A percentile compares a stretch with the other conserved stretches of the same genome.
Evolutionary conservation across 306 rosid species (phyloP).

Genomic region (Dryas alaskensis): DNA sequence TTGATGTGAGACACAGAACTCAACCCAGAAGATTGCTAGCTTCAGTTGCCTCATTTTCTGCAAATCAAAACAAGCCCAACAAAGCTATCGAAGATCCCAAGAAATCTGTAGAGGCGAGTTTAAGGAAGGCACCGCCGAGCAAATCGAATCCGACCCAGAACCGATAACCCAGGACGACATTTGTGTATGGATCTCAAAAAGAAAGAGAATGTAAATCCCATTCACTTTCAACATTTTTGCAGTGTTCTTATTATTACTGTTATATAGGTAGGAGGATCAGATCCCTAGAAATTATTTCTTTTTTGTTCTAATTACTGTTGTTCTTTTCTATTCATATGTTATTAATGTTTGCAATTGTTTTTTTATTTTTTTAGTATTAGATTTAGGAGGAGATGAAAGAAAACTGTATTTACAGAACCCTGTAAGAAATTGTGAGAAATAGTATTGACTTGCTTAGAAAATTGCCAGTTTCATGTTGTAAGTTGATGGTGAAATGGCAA

Average conservation of each 20-base stretch:
- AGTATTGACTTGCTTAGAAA: slow-evolving; percentile 11
- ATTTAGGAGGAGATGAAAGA: slow-evolving; percentile 27
- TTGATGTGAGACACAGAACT: slow-evolving; percentile 27
- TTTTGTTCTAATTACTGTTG: slow-evolving; percentile 3
- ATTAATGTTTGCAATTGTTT: neutral
- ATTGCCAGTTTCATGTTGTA: neutral
- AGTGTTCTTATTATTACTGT: slow-evolving; percentile 24
- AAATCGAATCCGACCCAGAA: slow-evolving; percentile 72
- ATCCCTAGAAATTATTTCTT: slow-evolving; percentile 17
- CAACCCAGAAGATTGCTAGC: slow-evolving; percentile 46
- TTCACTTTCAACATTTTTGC: slow-evolving; percentile 38
- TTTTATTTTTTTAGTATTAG: slow-evolving; percentile 17
- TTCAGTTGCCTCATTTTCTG: slow-evolving; percentile 32
- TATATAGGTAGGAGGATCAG: slow-evolving; percentile 42
- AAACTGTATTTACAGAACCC: slow-evolving; percentile 19
- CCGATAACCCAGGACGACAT: slow-evolving; percentile 30
- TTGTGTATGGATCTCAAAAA: slow-evolving; percentile 29
- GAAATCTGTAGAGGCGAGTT: slow-evolving; percentile 48
- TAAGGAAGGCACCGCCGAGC: slow-evolving; percentile 60
- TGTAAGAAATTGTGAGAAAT: slow-evolving; percentile 20
- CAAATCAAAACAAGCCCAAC: slow-evolving; percentile 31
- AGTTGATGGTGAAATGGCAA: neutral
- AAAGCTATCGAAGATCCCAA: slow-evolving; percentile 33
- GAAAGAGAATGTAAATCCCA: slow-evolving; percentile 29
- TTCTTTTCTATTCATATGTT: slow-evolving; percentile 10